Conservation (phyloP, 345 rosid species). For the Triadica sebifera region DNA sequence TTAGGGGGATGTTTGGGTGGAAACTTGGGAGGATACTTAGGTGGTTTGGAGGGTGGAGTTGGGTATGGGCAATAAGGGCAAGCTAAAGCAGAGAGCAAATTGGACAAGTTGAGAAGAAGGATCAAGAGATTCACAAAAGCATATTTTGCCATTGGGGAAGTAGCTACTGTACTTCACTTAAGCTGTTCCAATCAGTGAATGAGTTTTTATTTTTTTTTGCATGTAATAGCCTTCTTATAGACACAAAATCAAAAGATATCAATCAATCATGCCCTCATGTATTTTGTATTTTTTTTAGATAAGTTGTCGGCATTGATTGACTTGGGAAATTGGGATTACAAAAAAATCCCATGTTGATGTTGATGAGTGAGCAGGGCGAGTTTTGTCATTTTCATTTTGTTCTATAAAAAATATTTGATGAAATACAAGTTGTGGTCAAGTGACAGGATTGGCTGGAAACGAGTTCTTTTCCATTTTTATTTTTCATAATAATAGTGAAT, state of each 20-base stretch:
- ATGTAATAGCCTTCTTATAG: constrained; percentile 5
- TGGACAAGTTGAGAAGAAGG: constrained; percentile 28
- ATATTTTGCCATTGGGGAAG: constrained; percentile 16
- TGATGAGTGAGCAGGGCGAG: not conserved
- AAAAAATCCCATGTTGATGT: not conserved
- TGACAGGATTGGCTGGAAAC: no score
- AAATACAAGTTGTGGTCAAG: no score
- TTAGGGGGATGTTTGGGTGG: constrained; percentile 38
- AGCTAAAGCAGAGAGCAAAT: constrained; percentile 33
- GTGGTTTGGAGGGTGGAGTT: constrained; percentile 25
- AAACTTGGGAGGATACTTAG: constrained; percentile 24
- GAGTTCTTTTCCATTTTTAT: no score
- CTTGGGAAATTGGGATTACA: not conserved
- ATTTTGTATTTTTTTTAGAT: not conserved
- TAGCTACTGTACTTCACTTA: not conserved
- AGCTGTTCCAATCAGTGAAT: not conserved
- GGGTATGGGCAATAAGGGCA: constrained; percentile 50
- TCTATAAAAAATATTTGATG: not conserved
- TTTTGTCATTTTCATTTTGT: not conserved
- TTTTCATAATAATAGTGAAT: no score
- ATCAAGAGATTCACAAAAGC: constrained; percentile 15
- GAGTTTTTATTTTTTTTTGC: not conserved
- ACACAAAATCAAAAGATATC: not conserved
- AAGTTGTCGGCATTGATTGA: not conserved
- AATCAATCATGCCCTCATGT: not conserved